A percentile compares a stretch with the other conserved stretches of the same genome.
These are phyloP conservation scores for Mycena amicta DNA, from an alignment of 768 basidiomycete species.

Conservation along the genomic window DNA sequence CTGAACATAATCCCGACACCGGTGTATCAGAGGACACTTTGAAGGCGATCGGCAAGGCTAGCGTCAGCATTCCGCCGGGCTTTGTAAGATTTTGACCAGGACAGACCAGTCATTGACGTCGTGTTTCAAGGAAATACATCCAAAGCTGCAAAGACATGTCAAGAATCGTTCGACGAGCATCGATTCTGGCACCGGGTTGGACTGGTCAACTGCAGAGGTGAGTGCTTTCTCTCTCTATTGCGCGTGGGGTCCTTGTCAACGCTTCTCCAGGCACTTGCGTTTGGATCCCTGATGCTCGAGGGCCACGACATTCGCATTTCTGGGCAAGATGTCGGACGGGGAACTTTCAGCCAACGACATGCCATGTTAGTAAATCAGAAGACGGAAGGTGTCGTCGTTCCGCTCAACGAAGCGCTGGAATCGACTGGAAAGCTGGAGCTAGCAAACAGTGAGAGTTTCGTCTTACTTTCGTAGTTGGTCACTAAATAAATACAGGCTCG, in stretches of 20 bases:
- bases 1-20: constrained; percentile 61
- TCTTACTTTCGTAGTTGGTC: no score
- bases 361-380: constrained; percentile 92
- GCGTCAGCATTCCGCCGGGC: constrained; percentile 56
- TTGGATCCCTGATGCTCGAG: constrained; percentile 82
- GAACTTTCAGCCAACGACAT: constrained; percentile 69
- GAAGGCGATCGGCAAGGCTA: constrained; percentile 62
- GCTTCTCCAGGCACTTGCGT: constrained; percentile 79
- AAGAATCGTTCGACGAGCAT: constrained; percentile 74
- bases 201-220: constrained; percentile 91
- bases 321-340: constrained; percentile 90
- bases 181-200: constrained; percentile 69
- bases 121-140: constrained; percentile 84
- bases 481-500: constrained; percentile 76
- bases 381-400: constrained; percentile 78
- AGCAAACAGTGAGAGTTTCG: constrained; percentile 70
- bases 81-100: no score
- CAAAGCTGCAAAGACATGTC: constrained; percentile 77
- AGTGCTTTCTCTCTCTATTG: no score
- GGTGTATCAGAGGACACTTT: constrained; percentile 61
- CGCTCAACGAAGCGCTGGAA: constrained; percentile 71
- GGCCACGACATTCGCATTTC: constrained; percentile 87
- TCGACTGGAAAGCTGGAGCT: constrained; percentile 74
- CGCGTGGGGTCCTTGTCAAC: neutral
- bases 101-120: no score